phyloP scores from a whole-genome alignment of 768 basidiomycete genomes.

The Epithele typhae region DNA sequence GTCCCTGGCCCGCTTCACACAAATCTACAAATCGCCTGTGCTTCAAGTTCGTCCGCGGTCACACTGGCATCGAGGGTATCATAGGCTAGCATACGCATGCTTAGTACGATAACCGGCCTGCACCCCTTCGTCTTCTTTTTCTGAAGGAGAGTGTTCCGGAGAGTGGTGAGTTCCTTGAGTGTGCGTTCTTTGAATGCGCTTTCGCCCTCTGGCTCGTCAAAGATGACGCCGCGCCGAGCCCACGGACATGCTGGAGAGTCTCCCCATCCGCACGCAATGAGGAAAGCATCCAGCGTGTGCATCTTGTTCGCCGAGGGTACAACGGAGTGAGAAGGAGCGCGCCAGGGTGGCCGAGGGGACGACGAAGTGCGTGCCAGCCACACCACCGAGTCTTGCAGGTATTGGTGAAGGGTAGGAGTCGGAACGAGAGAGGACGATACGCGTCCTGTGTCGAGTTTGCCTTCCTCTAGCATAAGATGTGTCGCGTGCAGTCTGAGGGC shows the following conservation, averaged over 20 bases:
- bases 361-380: slow-evolving; percentile 15
- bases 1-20: too few species aligned
- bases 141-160: too few species aligned
- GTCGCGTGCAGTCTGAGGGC: too few species aligned
- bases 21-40: slow-evolving; percentile 16
- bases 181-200: slow-evolving; percentile 1
- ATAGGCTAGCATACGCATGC: slow-evolving; percentile 15
- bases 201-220: slow-evolving; percentile 14
- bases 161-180: slow-evolving; percentile 2
- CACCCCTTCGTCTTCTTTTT: neutral
- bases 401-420: slow-evolving; percentile 5
- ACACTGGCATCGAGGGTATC: slow-evolving; percentile 9
- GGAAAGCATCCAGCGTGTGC: slow-evolving; percentile 41
- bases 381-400: slow-evolving; percentile 18
- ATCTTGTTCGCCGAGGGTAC: slow-evolving; percentile 32
- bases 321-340: slow-evolving; percentile 21
- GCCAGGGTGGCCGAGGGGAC: slow-evolving; percentile 25
- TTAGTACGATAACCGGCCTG: slow-evolving; percentile 17
- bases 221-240: slow-evolving; percentile 22
- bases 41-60: slow-evolving; percentile 9
- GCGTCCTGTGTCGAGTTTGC: too few species aligned
- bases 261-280: slow-evolving; percentile 45
- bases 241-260: slow-evolving; percentile 5
- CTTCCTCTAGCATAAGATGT: too few species aligned
- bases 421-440: too few species aligned